Evolutionary conservation across 225 moss, liverwort and hornwort genomes (phyloP), one percentile per base, ranked within the genome.

Genomic region (Pseudoscleropodium purum): DNA sequence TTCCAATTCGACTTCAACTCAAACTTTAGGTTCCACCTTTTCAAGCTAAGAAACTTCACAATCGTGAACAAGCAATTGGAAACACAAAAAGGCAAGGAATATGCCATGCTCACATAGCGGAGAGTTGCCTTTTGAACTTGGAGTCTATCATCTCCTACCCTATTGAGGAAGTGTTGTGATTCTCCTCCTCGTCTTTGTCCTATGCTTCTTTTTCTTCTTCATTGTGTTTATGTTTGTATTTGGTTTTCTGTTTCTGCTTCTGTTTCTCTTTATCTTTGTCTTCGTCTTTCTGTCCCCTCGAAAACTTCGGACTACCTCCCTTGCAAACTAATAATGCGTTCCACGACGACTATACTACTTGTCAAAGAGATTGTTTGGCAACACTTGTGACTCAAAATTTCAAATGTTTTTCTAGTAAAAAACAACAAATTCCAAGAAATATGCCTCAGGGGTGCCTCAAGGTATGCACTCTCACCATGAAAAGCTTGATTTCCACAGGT

Each of bases 281-380:
- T n/a, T 61, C 61, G 29, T 1, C 73, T n/a, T 7, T 16, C 18
- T 13, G 23, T 34, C 45, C 39, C 10, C 23, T 20, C 36, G 15
- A 2, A 45, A 69, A 27, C 41, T 51, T 31, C 43, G 15, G 5
- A 74, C 67, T 84, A 69, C 37, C 84, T 69, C 67, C 73, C 65
- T 85, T 86, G 89, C 75, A 78, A 72, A 56, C 87, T 89, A 89
- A 89, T 91, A 91, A 91, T 89, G 91, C 87, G 72, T 60, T 78
- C 67, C 91, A 89, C 87, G 86, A 77, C 89, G 61, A 70, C 91
- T 83, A n/a, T n/a, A n/a, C n/a, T n/a, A n/a, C n/a, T n/a, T n/a
- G n/a, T n/a, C n/a, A n/a, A n/a, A n/a, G n/a, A n/a, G n/a, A n/a
- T n/a, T n/a, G n/a, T n/a, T n/a, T n/a, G n/a, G n/a, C n/a, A n/a